These are phyloP conservation scores for Aspergillus fischeri DNA, from an alignment of 2,329 filamentous ascomycete species.

Conservation along the genomic window DNA sequence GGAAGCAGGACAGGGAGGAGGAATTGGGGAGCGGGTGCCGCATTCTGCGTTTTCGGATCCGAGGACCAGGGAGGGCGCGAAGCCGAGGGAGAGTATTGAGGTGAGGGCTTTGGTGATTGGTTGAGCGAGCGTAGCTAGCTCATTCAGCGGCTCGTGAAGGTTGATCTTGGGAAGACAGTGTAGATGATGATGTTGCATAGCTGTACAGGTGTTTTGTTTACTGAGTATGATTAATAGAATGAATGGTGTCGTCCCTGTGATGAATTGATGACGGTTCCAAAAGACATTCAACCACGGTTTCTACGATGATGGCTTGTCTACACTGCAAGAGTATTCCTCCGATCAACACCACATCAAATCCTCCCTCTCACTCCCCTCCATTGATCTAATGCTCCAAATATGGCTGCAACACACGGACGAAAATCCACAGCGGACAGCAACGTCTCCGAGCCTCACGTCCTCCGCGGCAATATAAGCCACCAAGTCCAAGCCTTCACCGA, in stretches of 20 bases:
- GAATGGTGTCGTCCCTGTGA: neutral
- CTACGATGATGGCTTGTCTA: neutral
- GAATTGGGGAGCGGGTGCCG: slow-evolving; percentile 49
- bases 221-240: neutral
- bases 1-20: slow-evolving; percentile 32
- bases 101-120: slow-evolving; percentile 82
- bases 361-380: neutral
- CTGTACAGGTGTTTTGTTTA: neutral
- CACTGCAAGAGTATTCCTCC: neutral
- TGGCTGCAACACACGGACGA: neutral
- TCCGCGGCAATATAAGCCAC: slow-evolving; percentile 6
- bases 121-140: neutral
- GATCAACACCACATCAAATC: neutral
- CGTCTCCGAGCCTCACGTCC: neutral
- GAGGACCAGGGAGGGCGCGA: slow-evolving; percentile 63
- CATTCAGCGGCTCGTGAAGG: too few relatives aligned
- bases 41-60: slow-evolving; percentile 80
- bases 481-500: slow-evolving; percentile 10
- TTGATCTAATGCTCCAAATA: neutral
- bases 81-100: slow-evolving; percentile 81
- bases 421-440: neutral
- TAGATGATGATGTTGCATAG: neutral
- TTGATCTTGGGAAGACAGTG: neutral
- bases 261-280: neutral
- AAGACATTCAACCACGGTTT: neutral